Evolutionary conservation across 306 rosid species (phyloP).

Genomic region (Begonia loranthoides): DNA sequence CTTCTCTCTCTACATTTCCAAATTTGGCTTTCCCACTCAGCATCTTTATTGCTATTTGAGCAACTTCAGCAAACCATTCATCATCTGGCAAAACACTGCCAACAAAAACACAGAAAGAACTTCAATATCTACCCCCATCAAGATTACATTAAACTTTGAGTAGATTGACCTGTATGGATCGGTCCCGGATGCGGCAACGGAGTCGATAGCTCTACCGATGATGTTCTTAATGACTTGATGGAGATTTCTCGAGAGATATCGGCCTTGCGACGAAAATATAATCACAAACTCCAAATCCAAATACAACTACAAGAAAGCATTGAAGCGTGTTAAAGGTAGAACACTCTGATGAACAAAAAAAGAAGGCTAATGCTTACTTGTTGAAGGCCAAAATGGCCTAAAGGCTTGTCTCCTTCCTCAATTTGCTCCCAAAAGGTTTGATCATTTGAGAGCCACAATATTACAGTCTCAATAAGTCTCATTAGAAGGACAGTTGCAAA

Average conservation of each 20-base stretch:
- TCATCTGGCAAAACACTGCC: slow-evolving; percentile 72
- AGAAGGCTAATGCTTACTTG: slow-evolving; percentile 31
- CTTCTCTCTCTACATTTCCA: slow-evolving; percentile 37
- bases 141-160: no score
- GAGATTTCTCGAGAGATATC: slow-evolving; percentile 67
- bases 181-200: slow-evolving; percentile 64
- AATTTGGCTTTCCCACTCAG: slow-evolving; percentile 56
- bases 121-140: background rate
- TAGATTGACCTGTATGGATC: slow-evolving; percentile 68
- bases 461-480: slow-evolving; percentile 81
- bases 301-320: slow-evolving; percentile 43
- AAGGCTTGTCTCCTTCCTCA: slow-evolving; percentile 45
- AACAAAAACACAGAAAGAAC: slow-evolving; percentile 9
- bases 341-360: background rate
- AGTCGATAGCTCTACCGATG: slow-evolving; percentile 56
- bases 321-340: background rate
- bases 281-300: slow-evolving; percentile 94
- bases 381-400: slow-evolving; percentile 87
- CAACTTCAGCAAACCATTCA: slow-evolving; percentile 90
- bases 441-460: slow-evolving; percentile 77
- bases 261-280: slow-evolving; percentile 80
- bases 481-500: slow-evolving; percentile 71
- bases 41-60: slow-evolving; percentile 73
- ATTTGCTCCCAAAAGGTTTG: slow-evolving; percentile 80
- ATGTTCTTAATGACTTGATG: slow-evolving; percentile 74